Base-by-base conservation (phyloP, 129 eudicot species). In the Rutidosis leptorrhynchoides region DNA sequence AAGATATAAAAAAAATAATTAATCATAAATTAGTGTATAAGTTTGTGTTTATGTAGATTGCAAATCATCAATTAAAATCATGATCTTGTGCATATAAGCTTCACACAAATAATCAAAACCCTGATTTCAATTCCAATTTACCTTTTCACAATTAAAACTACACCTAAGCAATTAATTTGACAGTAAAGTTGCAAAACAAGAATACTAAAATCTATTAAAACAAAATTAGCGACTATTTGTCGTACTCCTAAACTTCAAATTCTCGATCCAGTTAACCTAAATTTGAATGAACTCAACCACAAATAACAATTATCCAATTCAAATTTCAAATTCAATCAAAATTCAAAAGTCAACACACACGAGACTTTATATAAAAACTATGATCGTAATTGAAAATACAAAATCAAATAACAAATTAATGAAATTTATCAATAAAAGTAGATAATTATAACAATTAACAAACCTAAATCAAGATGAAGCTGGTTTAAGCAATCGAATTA, bases 331-430 rank as follows among this genome's bases (percentile, higher is more conserved):
- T 9, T 11, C 25, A 49, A 17, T 40, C 7, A 32, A 33, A 61
- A 32, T 35, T 45, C 12, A n/a, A 26, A 75, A 75, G 74, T 75
- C 79, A 75, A 67, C 79, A 68, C 43, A 75, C 32, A 68, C 37
- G 53, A 67, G 33, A 74, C 53, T 46, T 0, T 19, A 17, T 12
- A 58, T 17, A 17, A 27, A 25, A n/a, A 58, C 53, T 49, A 65
- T 23, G 59, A 74, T 65, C 72, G 37, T 14, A 67, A 58, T 17
- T 30, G 23, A 42, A 56, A 40, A 6, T 6, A 28, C 28, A 57
- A 57, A 33, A 10, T n/a, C 27, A 56, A 27, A 14, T 46, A 43
- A 42, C 22, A 74, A 14, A 27, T 45, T 28, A 22, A 40, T 11
- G 28, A 42, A 56, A 74, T 14, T 10, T 42, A 65, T 22, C 10